Base-by-base conservation (phyloP, 2,329 filamentous ascomycete genomes). In the Thielaviopsis ethacetica region DNA sequence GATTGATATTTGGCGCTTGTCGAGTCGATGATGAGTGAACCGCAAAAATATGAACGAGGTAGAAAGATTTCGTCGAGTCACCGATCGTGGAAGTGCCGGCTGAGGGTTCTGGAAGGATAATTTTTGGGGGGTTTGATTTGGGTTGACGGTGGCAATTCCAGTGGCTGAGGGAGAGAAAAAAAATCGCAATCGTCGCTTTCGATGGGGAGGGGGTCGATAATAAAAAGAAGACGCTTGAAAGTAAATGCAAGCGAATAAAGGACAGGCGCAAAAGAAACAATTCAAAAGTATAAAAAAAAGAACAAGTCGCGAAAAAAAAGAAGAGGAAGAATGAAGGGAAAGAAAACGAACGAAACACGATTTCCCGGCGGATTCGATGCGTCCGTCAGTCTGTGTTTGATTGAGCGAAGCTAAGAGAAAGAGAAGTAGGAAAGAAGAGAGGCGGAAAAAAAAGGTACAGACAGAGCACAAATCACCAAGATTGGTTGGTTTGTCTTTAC, bases 401-500 rank as follows among this genome's bases (percentile, higher is more conserved):
- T n/a, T n/a, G n/a, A n/a, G n/a, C n/a, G 26, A 27, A 9, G 26
- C 26, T 27, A 27, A 49, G 41, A 21, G 34, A 27, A 49, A 53
- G 44, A 52, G 21, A 51, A 59, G 9, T 9, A 22, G 9, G n/a
- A 7, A 24, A 24, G 19, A 51, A 21, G 5, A 15, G 49, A 10
- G n/a, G 49, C 10, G n/a, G n/a, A 51, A 53, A 62, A 62, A 56
- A 54, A 60, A 60, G 56, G 44, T 54, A 38, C 53, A 58, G 47
- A 47, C 57, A 12, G 19, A 51, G 19, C 19, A 26, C 49, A 21
- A 13, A 15, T 9, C 21, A 5, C 5, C 17, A 12, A n/a, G n/a
- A 22, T 50, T 34, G 15, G 3, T 12, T 5, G 15, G 10, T 41
- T 41, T 41, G 12, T 4, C 10, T 12, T 41, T 41, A 10, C 3